These are phyloP conservation scores for Exserohilum rostratum DNA, from an alignment of 2,329 filamentous ascomycete species.

Conservation along the genomic window DNA sequence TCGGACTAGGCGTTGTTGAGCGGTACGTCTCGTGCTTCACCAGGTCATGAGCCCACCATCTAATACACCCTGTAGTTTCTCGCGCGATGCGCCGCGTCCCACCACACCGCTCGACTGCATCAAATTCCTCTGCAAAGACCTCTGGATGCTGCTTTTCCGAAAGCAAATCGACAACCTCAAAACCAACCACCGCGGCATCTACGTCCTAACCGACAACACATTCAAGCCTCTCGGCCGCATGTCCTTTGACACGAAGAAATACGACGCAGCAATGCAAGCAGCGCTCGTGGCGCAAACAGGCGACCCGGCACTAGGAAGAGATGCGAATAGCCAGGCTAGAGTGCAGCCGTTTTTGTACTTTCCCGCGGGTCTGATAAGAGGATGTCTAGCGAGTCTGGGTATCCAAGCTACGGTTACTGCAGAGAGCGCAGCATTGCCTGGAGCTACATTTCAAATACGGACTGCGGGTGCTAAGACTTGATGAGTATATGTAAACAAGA, in stretches of 20 bases:
- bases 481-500: constrained; percentile 20
- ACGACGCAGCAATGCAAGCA: constrained; percentile 33
- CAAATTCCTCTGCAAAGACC: constrained; percentile 98
- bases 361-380: constrained; percentile 88
- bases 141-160: constrained; percentile 92
- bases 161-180: constrained; percentile 99
- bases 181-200: constrained; percentile 95
- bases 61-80: constrained; percentile 65
- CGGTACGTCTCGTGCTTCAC: constrained; percentile 61
- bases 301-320: constrained; percentile 52
- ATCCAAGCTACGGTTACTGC: constrained; percentile 91
- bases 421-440: constrained; percentile 84
- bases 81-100: constrained; percentile 82
- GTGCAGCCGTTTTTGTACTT: constrained; percentile 80
- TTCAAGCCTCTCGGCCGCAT: constrained; percentile 90
- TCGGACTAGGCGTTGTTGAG: constrained; percentile 90
- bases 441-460: constrained; percentile 95
- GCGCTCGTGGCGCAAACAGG: constrained; percentile 41
- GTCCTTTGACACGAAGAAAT: constrained; percentile 70
- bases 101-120: constrained; percentile 93
- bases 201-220: constrained; percentile 90
- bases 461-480: constrained; percentile 72
- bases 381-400: constrained; percentile 89
- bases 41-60: background rate
- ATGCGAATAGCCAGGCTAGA: constrained; percentile 52